Evolutionary conservation across 2,329 filamentous ascomycete genomes (phyloP), one percentile per base, ranked within the genome.

Genomic region (Eutypa lata): DNA sequence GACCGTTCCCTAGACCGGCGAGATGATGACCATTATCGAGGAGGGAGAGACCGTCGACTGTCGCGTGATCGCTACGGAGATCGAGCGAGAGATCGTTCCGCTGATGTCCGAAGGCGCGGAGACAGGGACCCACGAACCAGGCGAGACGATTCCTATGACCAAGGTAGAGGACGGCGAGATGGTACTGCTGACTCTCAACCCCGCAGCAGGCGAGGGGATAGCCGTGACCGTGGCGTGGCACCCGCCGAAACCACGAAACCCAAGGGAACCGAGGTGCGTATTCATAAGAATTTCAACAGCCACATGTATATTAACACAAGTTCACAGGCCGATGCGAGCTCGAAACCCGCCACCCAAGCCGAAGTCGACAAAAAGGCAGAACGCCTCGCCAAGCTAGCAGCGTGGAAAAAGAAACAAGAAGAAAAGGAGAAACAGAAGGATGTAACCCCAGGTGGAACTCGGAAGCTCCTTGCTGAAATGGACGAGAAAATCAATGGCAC

Each of bases 381-480:
- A 69, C 80, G 89, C 57, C 78, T 91, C 43, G 90, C 90, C 26
- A 92, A 90, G 67, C 74, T 96, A 26, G 90, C 93, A 68, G 89
- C 90, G 53, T 96, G 91, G 92, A 96, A 96, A 73, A 89, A 91
- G 71, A 93, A 92, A 72, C 87, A 91, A 67, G 89, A 90, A 58
- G 84, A 86, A 66, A 87, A 87, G 61, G 87, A 87, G 62, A 90
- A 90, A 67, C 83, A 89, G 66, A 86, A 84, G 64, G 83, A 88
- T 62, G 79, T 86, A 44, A 84, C 83, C 50, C 77, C 82, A 40
- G 83, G 82, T 53, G 85, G 84, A 58, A 81, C 86, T 38, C 78
- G 83, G 61, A 88, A 81, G 62, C 81, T 91, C 51, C 75, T 88
- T 52, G 84, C 87, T 63, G 84, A 88, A 70, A 90, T 89, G 78